These are phyloP conservation scores for Poa annua DNA, from an alignment of 176 grass and related monocot genomes.

Conservation along the genomic window DNA sequence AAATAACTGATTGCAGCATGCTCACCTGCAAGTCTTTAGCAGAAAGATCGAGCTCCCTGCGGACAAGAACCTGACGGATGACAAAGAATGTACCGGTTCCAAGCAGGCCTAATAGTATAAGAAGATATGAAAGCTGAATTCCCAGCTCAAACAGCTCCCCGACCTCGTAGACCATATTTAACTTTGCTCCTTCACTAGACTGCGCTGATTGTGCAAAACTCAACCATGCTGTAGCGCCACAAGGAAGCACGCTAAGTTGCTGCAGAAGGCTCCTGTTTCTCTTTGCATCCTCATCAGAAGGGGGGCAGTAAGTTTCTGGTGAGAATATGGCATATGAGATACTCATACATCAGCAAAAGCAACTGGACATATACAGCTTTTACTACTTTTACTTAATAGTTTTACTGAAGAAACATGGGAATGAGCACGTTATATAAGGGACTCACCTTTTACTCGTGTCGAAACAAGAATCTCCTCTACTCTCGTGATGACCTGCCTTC, in stretches of 20 bases:
- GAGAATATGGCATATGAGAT: background rate
- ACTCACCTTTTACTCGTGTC: conserved; percentile 31
- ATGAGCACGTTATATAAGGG: no score
- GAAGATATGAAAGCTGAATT: conserved; percentile 89
- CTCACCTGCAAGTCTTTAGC: conserved; percentile 97
- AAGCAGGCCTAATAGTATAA: conserved; percentile 83
- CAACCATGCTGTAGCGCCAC: conserved; percentile 67
- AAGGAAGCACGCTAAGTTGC: conserved; percentile 50
- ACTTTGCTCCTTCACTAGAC: conserved; percentile 64
- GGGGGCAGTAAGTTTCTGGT: conserved; percentile 9
- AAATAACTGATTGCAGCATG: background rate
- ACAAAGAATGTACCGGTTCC: conserved; percentile 90
- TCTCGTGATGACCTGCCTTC: conserved; percentile 40
- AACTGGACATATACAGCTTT: background rate
- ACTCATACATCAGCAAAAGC: background rate
- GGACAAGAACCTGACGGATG: conserved; percentile 92
- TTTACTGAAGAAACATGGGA: no score
- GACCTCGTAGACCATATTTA: conserved; percentile 78
- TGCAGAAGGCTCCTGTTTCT: conserved; percentile 37
- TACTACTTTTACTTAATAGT: no score
- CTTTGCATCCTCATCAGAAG: conserved; percentile 32
- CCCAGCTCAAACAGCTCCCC: conserved; percentile 94
- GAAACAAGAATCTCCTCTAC: conserved; percentile 3
- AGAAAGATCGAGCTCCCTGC: conserved; percentile 96
- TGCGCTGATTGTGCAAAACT: conserved; percentile 55